Evolutionary conservation across 176 grass and related monocot genomes (phyloP), one percentile per base, ranked within the genome.

Genomic region (Puccinellia tenuiflora): DNA sequence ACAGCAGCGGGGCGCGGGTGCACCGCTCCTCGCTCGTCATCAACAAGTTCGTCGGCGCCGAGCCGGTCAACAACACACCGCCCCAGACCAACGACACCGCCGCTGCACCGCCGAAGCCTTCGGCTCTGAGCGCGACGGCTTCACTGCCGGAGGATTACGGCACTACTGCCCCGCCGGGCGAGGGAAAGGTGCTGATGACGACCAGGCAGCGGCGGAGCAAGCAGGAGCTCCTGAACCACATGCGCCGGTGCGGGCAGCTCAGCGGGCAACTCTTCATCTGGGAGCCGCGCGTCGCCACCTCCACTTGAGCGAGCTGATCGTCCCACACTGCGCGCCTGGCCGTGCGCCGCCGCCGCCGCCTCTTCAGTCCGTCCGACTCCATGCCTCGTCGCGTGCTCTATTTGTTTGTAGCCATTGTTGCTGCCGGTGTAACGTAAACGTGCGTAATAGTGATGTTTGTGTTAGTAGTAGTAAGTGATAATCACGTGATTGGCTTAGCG

Each of bases 41-140:
- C 89, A 99, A 99, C 91, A 99, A 99, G 84, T 99, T 99, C 88
- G 85, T 99, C 62, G 88, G 88, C 54, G 91, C 92, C 43, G 88
- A 90, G 31, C 96, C 90, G 16, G 84, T 83, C 69, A 42, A 68
- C 69, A 42, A 68, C 47, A 2, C 79, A 29, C 28, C n/a, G 7
- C 51, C 12, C 67, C 28, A 79, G 7, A 61, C 52, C 38, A 22
- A 25, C 38, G 45, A 63, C 48, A 46, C 37, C 35, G 7, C 10
- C 21, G 14, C 46, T 25, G 47, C 26, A 0, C 60, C 76, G 42
- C 29, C 78, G 3, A 67, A 16, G 18, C 56, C 38, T 14, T 75
- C 90, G 3, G 33, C 83, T 8, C 67, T 90, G 48, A 86, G 80
- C 50, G 57, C 67, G 9, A 29, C 83, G 1, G 55, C 79, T 15